Percentiles rank a stretch among this genome's conserved stretches.
Conservation (phyloP, 2,329 filamentous ascomycete genomes). For the Knufia fluminis region DNA sequence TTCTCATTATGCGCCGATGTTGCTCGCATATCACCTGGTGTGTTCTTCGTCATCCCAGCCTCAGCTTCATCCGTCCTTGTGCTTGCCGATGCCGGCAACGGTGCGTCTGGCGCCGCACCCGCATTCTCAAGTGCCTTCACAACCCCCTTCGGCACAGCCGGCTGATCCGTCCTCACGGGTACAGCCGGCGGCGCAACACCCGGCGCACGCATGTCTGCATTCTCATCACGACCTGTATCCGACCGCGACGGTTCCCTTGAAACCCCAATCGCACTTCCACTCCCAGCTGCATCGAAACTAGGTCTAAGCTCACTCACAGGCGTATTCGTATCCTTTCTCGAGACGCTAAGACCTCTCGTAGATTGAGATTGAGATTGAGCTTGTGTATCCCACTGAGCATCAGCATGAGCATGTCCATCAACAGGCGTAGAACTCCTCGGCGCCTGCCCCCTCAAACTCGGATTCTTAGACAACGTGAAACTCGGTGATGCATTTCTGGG, state of each 20-base stretch:
- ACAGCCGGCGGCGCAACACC: not conserved
- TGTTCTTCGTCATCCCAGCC: slow-evolving; percentile 12
- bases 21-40: slow-evolving; percentile 23
- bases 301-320: not conserved
- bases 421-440: not conserved
- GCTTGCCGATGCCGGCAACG: not conserved
- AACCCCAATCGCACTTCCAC: too few relatives aligned
- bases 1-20: slow-evolving; percentile 21
- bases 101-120: not conserved
- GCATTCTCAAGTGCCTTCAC: not conserved
- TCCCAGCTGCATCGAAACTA: not conserved
- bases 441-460: not conserved
- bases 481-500: not conserved
- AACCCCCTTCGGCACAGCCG: not conserved
- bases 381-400: not conserved
- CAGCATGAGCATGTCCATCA: too few relatives aligned
- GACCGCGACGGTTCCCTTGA: not conserved
- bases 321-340: not conserved
- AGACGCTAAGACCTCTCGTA: not conserved
- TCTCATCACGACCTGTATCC: too few relatives aligned
- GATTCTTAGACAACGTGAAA: not conserved
- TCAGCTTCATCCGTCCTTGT: not conserved
- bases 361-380: not conserved
- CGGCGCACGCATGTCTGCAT: not conserved
- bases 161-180: not conserved